Evolutionary conservation across 169 alveolate species (phyloP), one percentile per base, ranked within the genome.

Genomic region (Theileria sp.): DNA sequence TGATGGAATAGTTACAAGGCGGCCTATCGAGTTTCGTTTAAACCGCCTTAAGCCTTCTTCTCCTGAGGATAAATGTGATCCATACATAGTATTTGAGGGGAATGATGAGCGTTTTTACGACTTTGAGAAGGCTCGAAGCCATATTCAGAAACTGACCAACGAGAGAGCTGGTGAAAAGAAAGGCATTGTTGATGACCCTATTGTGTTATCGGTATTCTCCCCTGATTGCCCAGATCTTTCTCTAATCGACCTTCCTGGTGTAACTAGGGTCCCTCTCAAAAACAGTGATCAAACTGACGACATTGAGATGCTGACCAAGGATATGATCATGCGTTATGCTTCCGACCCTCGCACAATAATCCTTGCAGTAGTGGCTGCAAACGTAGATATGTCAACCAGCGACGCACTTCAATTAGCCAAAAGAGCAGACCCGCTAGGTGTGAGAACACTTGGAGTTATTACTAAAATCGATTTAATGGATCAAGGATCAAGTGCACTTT

Each of bases 401-500:
- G 99, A 97, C 88, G 99, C 99, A 12, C 93, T 97, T 50, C 96
- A 95, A 88, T 85, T 97, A 88, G 99, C 99, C 1, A 93, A 98
- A 66, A 92, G 96, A 70, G 97, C 97, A 1, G 99, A 98, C 86
- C 98, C 99, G 0, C 87, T 94, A 56, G 99, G 99, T 26, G 74
- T 93, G 49, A 93, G 99, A 80, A 96, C 99, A 13, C 80, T 97
- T 21, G 99, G 99, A 12, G 99, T 97, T 19, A 91, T 91, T 19
- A 97, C 99, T 25, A 96, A 96, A 82, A 96, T 98, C 30, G 99
- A 98, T 92, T 94, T 98, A 66, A 98, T 98, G 99, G 99, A 98
- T 86, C 88, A 93, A 51, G 99, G 99, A 5, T 95, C 99, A 0
- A 98, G 97, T 87, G 99, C 99, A 0, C 93, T 95, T 79, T 94